phyloP scores from a whole-genome alignment of 176 grass and related monocot genomes.

The Aegilops bicornis region DNA sequence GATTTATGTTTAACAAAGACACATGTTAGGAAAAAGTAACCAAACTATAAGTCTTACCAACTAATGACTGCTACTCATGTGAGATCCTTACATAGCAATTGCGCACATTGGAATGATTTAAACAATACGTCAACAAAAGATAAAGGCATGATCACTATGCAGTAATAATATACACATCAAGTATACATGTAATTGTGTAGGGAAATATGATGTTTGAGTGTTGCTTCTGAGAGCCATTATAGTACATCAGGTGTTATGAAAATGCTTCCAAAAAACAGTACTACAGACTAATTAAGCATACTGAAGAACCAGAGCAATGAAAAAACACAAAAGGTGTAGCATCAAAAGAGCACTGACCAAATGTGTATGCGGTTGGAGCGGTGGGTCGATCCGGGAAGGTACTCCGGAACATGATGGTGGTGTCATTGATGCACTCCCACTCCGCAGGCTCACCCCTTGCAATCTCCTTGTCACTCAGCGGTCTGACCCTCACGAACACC shows the following conservation, averaged over 20 bases:
- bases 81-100: conserved; percentile 23
- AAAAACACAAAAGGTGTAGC: not conserved
- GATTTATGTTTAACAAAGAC: conserved; percentile 17
- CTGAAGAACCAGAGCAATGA: not conserved
- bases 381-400: conserved; percentile 73
- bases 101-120: not conserved
- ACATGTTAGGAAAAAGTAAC: not conserved
- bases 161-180: not conserved
- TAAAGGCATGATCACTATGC: not conserved
- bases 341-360: conserved; percentile 56
- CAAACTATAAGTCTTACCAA: not conserved
- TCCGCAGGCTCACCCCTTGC: conserved; percentile 64
- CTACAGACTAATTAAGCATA: conserved; percentile 3
- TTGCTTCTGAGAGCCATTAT: not conserved
- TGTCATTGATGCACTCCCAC: conserved; percentile 98
- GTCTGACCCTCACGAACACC: conserved; percentile 85
- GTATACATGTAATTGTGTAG: not conserved
- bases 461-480: conserved; percentile 82
- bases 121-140: not conserved
- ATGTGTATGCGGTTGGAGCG: conserved; percentile 70
- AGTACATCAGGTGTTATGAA: not conserved
- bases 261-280: not conserved
- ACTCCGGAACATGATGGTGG: conserved; percentile 81
- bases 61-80: conserved; percentile 24
- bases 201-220: not conserved